Conservation (phyloP, 2,329 filamentous ascomycete species). For the Graphilbum sp. region DNA sequence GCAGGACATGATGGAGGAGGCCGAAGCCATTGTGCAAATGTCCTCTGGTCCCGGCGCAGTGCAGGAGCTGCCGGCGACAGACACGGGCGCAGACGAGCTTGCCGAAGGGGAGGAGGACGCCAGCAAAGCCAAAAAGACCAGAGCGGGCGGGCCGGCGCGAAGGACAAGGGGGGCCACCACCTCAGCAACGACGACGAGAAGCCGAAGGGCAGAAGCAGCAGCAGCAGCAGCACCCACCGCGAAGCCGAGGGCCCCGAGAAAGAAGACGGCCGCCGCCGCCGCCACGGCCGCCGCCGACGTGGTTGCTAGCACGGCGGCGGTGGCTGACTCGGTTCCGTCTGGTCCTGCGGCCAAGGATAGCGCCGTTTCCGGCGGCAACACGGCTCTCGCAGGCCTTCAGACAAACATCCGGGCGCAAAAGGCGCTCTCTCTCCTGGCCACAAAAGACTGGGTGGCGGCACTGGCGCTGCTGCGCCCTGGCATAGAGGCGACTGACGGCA, state of each 20-base stretch:
- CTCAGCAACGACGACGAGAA: conserved; percentile 5
- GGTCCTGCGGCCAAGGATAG: conserved; percentile 10
- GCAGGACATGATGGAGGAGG: conserved; percentile 26
- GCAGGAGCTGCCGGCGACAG: not conserved
- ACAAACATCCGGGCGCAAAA: conserved; percentile 23
- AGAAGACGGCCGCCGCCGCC: not conserved
- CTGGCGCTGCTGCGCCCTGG: conserved; percentile 31
- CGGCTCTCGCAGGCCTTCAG: too few relatives aligned
- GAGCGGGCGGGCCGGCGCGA: too few relatives aligned
- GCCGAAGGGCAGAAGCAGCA: conserved; percentile 13
- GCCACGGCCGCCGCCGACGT: not conserved
- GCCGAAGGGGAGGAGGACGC: not conserved
- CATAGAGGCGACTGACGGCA: conserved; percentile 8
- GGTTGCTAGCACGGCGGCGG: too few relatives aligned
- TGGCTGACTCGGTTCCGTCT: too few relatives aligned
- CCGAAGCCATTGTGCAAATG: conserved; percentile 24
- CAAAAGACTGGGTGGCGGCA: conserved; percentile 42
- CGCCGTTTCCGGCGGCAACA: conserved; percentile 10
- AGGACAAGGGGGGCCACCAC: too few relatives aligned
- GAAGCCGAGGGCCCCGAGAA: conserved; percentile 5
- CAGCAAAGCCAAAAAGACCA: conserved; percentile 12
- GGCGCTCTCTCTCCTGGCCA: conserved; percentile 28
- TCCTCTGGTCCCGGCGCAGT: too few relatives aligned
- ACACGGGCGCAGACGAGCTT: not conserved
- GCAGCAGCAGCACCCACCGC: conserved; percentile 14